Evolutionary conservation across 768 basidiomycete species (phyloP).

Genomic region (Lactarius sanguifluus): DNA sequence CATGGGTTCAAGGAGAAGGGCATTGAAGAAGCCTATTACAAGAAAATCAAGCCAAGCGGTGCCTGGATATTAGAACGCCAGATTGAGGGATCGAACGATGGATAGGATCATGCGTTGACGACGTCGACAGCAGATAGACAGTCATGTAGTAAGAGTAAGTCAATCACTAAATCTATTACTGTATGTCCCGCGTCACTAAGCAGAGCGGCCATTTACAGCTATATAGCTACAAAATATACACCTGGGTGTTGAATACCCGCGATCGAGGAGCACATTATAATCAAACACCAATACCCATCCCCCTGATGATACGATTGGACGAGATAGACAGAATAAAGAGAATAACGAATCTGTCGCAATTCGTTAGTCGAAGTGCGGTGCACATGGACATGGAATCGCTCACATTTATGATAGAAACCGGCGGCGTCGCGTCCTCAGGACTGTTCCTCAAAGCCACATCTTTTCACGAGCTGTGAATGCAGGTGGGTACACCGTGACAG

Average conservation of each 20-base stretch:
- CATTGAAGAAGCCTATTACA: slow-evolving; percentile 78
- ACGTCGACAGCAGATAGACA: background rate
- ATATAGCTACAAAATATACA: slow-evolving; percentile 27
- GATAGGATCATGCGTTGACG: background rate
- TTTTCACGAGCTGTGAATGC: slow-evolving; percentile 62
- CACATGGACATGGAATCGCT: slow-evolving; percentile 1
- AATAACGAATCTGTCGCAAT: slow-evolving; percentile 8
- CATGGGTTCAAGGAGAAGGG: slow-evolving; percentile 75
- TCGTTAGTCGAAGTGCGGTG: slow-evolving; percentile 13
- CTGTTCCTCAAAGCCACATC: slow-evolving; percentile 70
- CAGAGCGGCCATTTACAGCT: slow-evolving; percentile 18
- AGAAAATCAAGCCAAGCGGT: slow-evolving; percentile 79
- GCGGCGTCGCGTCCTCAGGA: slow-evolving; percentile 26
- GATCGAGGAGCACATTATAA: slow-evolving; percentile 25
- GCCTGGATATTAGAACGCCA: slow-evolving; percentile 84
- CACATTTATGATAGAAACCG: slow-evolving; percentile 19
- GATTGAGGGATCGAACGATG: slow-evolving; percentile 42
- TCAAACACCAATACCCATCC: slow-evolving; percentile 17
- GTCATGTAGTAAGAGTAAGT: slow-evolving; percentile 8
- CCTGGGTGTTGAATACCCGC: slow-evolving; percentile 20
- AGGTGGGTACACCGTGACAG: slow-evolving; percentile 5
- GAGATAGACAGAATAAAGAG: slow-evolving; percentile 5
- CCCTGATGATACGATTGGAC: slow-evolving; percentile 4
- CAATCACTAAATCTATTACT: slow-evolving; percentile 20
- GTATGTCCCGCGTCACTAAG: slow-evolving; percentile 18